These are phyloP conservation scores for Neurospora intermedia DNA, from an alignment of 495 filamentous ascomycete species.

Conservation along the genomic window DNA sequence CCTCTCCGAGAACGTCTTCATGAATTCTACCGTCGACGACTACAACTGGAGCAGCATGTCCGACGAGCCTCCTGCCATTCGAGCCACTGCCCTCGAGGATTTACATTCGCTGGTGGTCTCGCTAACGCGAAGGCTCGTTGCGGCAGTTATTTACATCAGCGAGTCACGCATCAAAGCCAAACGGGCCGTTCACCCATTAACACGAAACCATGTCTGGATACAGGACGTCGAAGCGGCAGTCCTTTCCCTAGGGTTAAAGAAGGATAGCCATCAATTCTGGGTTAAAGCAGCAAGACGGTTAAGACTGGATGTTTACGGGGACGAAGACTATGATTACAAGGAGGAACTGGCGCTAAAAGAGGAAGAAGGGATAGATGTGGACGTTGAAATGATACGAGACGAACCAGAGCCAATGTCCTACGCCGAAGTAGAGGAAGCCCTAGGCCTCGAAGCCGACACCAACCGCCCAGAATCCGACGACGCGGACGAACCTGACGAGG, in stretches of 20 bases:
- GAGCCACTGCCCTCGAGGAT: constrained; percentile 56
- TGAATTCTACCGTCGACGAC: constrained; percentile 56
- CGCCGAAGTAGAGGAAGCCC: constrained; percentile 43
- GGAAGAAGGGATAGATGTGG: constrained; percentile 10
- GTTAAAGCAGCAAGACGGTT: constrained; percentile 47
- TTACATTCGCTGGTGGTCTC: constrained; percentile 58
- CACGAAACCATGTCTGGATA: constrained; percentile 31
- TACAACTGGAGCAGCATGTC: constrained; percentile 54
- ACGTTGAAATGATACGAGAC: constrained; percentile 12
- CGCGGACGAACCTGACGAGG: constrained; percentile 13
- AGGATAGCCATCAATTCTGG: constrained; percentile 45
- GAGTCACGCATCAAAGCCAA: constrained; percentile 41
- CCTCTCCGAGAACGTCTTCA: constrained; percentile 59
- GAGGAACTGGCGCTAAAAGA: not conserved
- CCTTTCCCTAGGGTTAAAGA: constrained; percentile 40
- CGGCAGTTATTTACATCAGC: constrained; percentile 55
- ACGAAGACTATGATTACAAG: constrained; percentile 13
- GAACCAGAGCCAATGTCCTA: constrained; percentile 30
- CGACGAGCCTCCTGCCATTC: constrained; percentile 50
- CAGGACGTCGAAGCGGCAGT: constrained; percentile 59
- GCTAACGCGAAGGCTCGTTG: constrained; percentile 58
- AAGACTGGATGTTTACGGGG: constrained; percentile 44
- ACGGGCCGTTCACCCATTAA: constrained; percentile 22
- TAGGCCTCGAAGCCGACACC: constrained; percentile 1
- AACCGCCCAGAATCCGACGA: not conserved